Evolutionary conservation across 2,329 filamentous ascomycete genomes (phyloP), one percentile per base, ranked within the genome.

Genomic region (Botrytis hyacinthi): DNA sequence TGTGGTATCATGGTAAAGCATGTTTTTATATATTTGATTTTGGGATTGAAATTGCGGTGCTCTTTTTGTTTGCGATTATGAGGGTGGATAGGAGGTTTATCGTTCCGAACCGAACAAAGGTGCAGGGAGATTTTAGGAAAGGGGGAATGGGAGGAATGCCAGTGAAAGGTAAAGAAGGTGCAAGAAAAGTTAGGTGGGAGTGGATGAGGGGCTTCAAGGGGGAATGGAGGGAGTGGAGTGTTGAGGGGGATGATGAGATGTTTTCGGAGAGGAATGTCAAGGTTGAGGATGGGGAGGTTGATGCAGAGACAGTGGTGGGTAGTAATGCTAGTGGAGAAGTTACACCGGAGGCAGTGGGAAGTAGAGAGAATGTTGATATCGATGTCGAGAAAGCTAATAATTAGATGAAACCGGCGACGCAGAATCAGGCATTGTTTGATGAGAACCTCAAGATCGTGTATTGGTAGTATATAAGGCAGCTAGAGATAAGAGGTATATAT

Each of bases 1-100:
- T 71, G 0, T 73, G 71, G 60, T 75, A 77, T 46, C 87, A 93
- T 78, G 84, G 84, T 79, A 92, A 91, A 80, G 87, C 89, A 1
- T 88, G 87, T 78, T 97, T 93, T 84, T 97, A 95, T 83, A 83
- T 89, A 79, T 93, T 95, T 83, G 92, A 93, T 83, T 96, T 92
- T 79, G 84, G 84, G n/a, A 85, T 94, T 46, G 94, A 97, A 82
- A 83, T 94, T 60, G 79, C 91, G 40, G 89, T 93, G 51, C 86
- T 95, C 6, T 87, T 86, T 67, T 82, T 90, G 14, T 95, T 93
- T 82, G 86, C 90, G 0, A 79, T 92, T n/a, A 81, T 86, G 35
- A 87, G 93, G 29, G 89, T 96, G 75, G 94, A 97, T 81, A 85
- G 86, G 74, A 88, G 92, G 61, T 97, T 95, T 84, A 86, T 91